Conservation (phyloP, 148 eudicot species). For the Pouteria glomerata region DNA sequence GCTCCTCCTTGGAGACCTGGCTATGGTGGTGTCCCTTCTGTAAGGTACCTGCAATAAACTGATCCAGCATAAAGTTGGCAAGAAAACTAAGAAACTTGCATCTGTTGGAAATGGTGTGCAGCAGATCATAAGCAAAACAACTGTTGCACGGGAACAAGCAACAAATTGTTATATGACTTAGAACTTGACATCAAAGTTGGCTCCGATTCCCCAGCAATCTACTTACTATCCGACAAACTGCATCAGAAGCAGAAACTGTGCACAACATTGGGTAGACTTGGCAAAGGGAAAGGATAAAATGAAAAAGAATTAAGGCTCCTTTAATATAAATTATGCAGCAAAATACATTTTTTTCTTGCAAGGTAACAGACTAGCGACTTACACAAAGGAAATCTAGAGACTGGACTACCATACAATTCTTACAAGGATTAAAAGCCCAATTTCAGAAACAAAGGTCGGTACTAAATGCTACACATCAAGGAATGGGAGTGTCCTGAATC, state of each 20-base stretch:
- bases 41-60: neutral
- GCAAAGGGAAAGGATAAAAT: no score
- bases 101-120: neutral
- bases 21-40: neutral
- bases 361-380: neutral
- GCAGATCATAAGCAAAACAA: no score
- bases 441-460: neutral
- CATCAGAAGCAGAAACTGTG: no score
- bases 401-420: no score
- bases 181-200: neutral
- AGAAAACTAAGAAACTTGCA: neutral
- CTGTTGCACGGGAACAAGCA: no score
- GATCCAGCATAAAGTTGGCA: neutral
- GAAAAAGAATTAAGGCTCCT: neutral
- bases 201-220: neutral
- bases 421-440: neutral
- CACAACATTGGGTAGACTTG: no score
- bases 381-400: neutral
- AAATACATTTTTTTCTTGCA: neutral
- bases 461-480: neutral
- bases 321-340: no score
- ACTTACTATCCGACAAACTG: neutral
- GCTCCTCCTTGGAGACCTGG: neutral
- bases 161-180: no score
- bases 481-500: neutral